Base-by-base conservation (phyloP, 2,329 filamentous ascomycete genomes). In the Helicocarpus griseus region DNA sequence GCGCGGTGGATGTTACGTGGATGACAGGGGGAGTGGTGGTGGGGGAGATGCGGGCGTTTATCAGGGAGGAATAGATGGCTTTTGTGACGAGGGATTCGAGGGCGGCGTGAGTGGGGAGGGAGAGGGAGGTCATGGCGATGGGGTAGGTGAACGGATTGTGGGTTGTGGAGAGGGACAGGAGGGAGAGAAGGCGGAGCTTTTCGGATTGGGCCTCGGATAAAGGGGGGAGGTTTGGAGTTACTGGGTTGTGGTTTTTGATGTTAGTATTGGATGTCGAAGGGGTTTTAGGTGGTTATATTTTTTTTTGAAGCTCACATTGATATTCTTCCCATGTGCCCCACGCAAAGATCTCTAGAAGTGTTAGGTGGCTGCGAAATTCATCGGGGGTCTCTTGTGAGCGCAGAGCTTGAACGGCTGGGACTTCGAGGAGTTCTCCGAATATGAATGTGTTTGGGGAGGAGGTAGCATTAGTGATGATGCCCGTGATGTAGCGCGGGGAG, bases 371-470 rank as follows among this genome's bases (percentile, higher is more conserved):
- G 5, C 76, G 72, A 61, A 85, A 80, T 46, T 94, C 85, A 33
- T 77, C 65, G n/a, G 81, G 66, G 36, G 75, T 68, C 9, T 73
- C 66, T 36, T 65, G 75, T 36, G 70, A 71, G 24, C 75, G 69
- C 41, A 97, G 82, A 11, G 80, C 77, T 69, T 93, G 86, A 58
- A 97, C 83, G 60, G 88, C 82, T 0, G 87, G 82, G 1, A 83
- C 82, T 61, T 86, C 79, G 35, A 98, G 82, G n/a, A 98, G 83
- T 72, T 97, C 91, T 59, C 87, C 82, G 73, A 98, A 98, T 71
- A 97, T 79, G 69, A 85, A 98, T 58, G 90, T 95, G 69, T 89
- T 87, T 26, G 87, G 82, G 51, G 84, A 84, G n/a, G 89, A 89
- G 48, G 89, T 97, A 55, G 90, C 93, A 70, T 89, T 87, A 41